A percentile compares a stretch with the other conserved stretches of the same genome.
Conservation (phyloP, 139 green algal species). For the Micromonas commoda region DNA sequence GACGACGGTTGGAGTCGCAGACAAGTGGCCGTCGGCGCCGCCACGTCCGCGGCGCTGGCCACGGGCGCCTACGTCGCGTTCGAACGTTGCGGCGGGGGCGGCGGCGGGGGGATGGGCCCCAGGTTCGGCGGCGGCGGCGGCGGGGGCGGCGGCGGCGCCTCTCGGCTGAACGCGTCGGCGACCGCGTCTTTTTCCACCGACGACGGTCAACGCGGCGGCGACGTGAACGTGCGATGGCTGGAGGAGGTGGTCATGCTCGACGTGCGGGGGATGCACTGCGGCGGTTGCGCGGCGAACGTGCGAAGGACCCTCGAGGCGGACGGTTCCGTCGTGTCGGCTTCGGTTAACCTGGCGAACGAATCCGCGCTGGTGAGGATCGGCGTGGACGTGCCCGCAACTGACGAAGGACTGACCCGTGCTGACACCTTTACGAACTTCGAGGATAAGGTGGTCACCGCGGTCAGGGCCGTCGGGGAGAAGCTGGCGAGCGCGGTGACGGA, state of each 20-base stretch:
- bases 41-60: background rate
- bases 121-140: background rate
- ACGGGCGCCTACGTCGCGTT: background rate
- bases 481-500: background rate
- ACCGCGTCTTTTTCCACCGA: background rate
- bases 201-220: background rate
- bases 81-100: slow-evolving; percentile 2
- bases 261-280: slow-evolving; percentile 81
- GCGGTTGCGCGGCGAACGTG: slow-evolving; percentile 71
- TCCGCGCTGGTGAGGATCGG: slow-evolving; percentile 55
- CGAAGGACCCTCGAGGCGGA: slow-evolving; percentile 62
- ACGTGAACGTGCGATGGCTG: background rate
- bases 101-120: background rate
- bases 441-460: background rate
- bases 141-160: slow-evolving; percentile 5
- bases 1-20: no score
- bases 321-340: slow-evolving; percentile 48
- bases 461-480: slow-evolving; percentile 42
- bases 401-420: no score
- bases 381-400: background rate
- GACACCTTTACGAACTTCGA: no score
- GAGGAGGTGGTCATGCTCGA: slow-evolving; percentile 75
- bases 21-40: background rate
- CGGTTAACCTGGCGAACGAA: slow-evolving; percentile 83
- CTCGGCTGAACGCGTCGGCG: background rate